These are phyloP conservation scores for Marvania coccoides DNA, from an alignment of 139 green algal species.

Conservation along the genomic window DNA sequence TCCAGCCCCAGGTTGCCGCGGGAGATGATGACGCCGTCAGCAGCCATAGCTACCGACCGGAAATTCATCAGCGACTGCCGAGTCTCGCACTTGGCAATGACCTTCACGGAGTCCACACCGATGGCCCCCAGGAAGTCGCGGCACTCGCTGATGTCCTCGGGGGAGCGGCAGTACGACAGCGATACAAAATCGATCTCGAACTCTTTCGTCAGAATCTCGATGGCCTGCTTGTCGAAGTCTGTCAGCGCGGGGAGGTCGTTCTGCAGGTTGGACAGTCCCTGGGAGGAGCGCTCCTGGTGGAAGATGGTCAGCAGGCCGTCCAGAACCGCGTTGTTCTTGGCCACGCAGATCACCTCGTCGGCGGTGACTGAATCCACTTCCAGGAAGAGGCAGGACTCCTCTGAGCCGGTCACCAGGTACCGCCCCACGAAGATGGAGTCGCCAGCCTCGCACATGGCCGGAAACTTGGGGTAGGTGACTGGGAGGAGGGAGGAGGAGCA, in stretches of 20 bases:
- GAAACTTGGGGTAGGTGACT: slow-evolving; percentile 74
- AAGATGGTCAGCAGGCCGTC: slow-evolving; percentile 89
- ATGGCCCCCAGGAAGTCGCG: slow-evolving; percentile 65
- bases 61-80: slow-evolving; percentile 63
- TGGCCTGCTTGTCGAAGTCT: slow-evolving; percentile 60
- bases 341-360: slow-evolving; percentile 65
- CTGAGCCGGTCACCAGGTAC: slow-evolving; percentile 85
- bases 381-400: slow-evolving; percentile 73
- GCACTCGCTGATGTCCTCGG: slow-evolving; percentile 64
- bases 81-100: slow-evolving; percentile 81
- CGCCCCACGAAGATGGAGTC: slow-evolving; percentile 83
- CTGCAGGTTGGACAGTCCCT: slow-evolving; percentile 65
- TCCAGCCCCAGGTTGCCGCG: slow-evolving; percentile 86
- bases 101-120: slow-evolving; percentile 55
- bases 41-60: slow-evolving; percentile 58
- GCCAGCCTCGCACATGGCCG: slow-evolving; percentile 48
- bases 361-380: slow-evolving; percentile 45
- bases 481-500: slow-evolving; percentile 50
- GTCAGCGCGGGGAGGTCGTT: slow-evolving; percentile 74
- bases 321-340: slow-evolving; percentile 62
- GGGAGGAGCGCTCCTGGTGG: slow-evolving; percentile 66
- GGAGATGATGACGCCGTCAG: slow-evolving; percentile 83
- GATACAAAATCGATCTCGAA: slow-evolving; percentile 62
- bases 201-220: slow-evolving; percentile 23
- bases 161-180: slow-evolving; percentile 43